Conservation (phyloP, 306 rosid genomes). For the Castanea sativa region DNA sequence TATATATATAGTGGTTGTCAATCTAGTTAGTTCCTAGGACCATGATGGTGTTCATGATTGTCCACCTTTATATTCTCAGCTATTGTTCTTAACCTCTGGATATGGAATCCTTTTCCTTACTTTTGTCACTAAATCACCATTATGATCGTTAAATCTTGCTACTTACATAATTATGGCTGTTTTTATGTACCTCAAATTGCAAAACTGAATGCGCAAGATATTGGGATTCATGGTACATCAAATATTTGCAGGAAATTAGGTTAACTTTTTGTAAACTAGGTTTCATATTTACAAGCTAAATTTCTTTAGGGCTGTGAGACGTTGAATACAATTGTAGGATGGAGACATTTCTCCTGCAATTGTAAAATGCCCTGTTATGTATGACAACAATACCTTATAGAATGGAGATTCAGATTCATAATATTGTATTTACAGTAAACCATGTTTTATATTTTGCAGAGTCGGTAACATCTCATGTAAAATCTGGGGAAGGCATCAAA, state of each 20-base stretch:
- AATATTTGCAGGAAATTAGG: not conserved
- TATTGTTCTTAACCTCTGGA: not conserved
- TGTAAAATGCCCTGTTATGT: not conserved
- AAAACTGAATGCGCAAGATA: not conserved
- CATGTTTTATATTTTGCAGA: constrained; percentile 25
- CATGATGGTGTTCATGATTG: not conserved
- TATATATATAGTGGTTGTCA: not conserved
- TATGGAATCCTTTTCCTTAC: not conserved
- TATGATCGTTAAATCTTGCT: not conserved
- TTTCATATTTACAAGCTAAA: not conserved
- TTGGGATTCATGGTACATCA: not conserved
- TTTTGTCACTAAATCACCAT: not conserved
- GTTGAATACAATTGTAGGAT: not conserved
- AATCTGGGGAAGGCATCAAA: constrained; percentile 42
- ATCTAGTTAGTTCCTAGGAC: not conserved
- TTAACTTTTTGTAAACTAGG: not conserved
- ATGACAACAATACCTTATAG: not conserved
- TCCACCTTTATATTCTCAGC: not conserved
- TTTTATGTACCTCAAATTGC: not conserved
- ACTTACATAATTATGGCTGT: not conserved
- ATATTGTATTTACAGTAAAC: not conserved
- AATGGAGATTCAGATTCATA: not conserved
- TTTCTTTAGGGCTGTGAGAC: not conserved
- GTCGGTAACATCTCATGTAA: constrained; percentile 44
- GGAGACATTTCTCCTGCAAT: not conserved